Base-by-base conservation (phyloP, 352 stramenopile species). In the Pythium scleroteichum region DNA sequence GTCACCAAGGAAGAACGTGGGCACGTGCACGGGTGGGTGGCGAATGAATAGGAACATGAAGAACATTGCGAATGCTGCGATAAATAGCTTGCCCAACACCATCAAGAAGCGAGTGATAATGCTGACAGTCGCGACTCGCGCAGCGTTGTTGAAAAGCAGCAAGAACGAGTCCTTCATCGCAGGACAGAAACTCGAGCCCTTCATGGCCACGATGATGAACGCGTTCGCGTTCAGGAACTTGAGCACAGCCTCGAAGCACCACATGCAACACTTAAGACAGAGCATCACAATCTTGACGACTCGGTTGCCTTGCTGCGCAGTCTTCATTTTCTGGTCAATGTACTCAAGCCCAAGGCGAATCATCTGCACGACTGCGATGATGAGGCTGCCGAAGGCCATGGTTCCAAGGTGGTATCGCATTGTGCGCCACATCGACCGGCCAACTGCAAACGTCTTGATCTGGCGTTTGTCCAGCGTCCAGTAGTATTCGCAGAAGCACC, bases 141-240 rank as follows among this genome's bases (percentile, higher is more conserved):
- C 78, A 23, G 97, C 88, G 78, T 99, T 99, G 32, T 94, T 85
- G 38, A 98, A 75, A 27, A 99, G 92, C 35, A 99, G 78, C 58
- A 95, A 94, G 72, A 99, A 99, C 40, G 95, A 95, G 68, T 96
- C 84, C 44, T 95, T 97, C 64, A 97, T 94, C 27, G 89, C 86
- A 33, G 79, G 88, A 65, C 86, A 95, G 66, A 97, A 96, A 63
- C 75, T 83, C 27, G 55, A 62, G 40, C 90, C 89, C 70, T 91
- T 95, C 78, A 97, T 96, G 16, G 87, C 87, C 26, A 92, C 79
- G 16, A 95, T 71, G 64, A 97, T 95, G 63, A 91, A 97, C 22
- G 88, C 85, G 56, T 95, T 94, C 40, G 89, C 90, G 71, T 90
- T 95, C 53, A 97, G 65, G 64, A 96, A 97, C 71, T 96, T 92